Evolutionary conservation across 176 grass and related monocot genomes (phyloP).

Genomic region (Raddia distichophylla): DNA sequence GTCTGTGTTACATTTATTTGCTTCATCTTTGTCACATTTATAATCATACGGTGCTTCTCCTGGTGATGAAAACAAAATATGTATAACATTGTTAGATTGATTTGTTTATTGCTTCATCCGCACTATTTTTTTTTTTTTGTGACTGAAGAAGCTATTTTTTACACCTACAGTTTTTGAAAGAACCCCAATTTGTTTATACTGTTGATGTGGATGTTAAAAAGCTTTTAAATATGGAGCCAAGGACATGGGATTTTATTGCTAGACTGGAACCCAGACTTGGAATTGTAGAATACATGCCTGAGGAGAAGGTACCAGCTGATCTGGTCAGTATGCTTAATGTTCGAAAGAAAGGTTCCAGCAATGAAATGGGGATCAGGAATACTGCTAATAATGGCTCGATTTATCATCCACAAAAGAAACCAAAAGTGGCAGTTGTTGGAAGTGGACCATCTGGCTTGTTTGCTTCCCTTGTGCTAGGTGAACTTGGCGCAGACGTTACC

Average conservation of each 20-base stretch:
- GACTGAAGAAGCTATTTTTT: slow-evolving; percentile 16
- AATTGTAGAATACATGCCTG: slow-evolving; percentile 67
- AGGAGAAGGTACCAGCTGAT: slow-evolving; percentile 58
- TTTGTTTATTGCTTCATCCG: neutral
- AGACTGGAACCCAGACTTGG: slow-evolving; percentile 82
- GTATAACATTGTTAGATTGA: neutral
- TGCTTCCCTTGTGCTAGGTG: slow-evolving; percentile 84
- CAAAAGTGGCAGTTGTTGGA: slow-evolving; percentile 83
- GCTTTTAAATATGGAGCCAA: slow-evolving; percentile 79
- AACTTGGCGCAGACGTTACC: slow-evolving; percentile 90
- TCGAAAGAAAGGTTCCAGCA: slow-evolving; percentile 28
- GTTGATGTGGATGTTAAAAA: slow-evolving; percentile 94
- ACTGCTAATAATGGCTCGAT: slow-evolving; percentile 37
- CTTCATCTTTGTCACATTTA: neutral
- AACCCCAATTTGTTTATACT: slow-evolving; percentile 88
- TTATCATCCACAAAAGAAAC: slow-evolving; percentile 48
- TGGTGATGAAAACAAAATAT: slow-evolving; percentile 14
- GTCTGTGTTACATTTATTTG: slow-evolving; percentile 1
- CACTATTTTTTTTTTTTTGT: neutral
- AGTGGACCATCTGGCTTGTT: slow-evolving; percentile 93
- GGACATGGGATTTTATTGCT: slow-evolving; percentile 97
- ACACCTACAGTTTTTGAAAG: slow-evolving; percentile 73
- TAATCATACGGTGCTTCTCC: neutral
- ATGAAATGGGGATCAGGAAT: slow-evolving; percentile 28
- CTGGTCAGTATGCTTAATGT: slow-evolving; percentile 63